These are phyloP conservation scores for Xerocomus spinulosus DNA, from an alignment of 768 basidiomycete genomes.

Conservation along the genomic window DNA sequence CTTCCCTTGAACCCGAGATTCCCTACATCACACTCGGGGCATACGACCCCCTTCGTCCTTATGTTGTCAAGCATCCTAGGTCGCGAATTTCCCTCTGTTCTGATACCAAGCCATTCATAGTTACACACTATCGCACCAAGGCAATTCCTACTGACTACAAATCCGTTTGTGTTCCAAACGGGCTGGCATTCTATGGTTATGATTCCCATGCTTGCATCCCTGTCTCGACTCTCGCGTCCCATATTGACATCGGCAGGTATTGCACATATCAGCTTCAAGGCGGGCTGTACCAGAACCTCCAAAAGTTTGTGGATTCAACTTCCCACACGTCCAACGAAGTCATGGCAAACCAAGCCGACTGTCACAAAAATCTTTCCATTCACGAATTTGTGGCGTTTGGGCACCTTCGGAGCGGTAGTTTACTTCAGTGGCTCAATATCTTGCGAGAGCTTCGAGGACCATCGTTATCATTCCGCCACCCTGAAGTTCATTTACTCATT, in stretches of 20 bases:
- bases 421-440: slow-evolving; percentile 50
- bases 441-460: slow-evolving; percentile 38
- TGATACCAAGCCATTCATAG: slow-evolving; percentile 16
- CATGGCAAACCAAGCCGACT: slow-evolving; percentile 39
- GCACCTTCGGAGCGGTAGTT: slow-evolving; percentile 39
- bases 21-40: not conserved
- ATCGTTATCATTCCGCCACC: slow-evolving; percentile 34
- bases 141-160: slow-evolving; percentile 9
- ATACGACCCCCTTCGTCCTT: not conserved
- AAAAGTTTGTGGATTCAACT: slow-evolving; percentile 34
- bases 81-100: slow-evolving; percentile 21
- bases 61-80: slow-evolving; percentile 2
- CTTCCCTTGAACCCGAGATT: not conserved
- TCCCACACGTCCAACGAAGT: slow-evolving; percentile 41
- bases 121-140: slow-evolving; percentile 11
- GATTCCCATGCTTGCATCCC: slow-evolving; percentile 19
- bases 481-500: slow-evolving; percentile 40
- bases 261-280: slow-evolving; percentile 33
- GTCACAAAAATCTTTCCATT: slow-evolving; percentile 35
- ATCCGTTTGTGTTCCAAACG: slow-evolving; percentile 31
- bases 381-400: slow-evolving; percentile 46
- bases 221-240: slow-evolving; percentile 3
- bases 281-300: slow-evolving; percentile 33
- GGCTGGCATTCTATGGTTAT: slow-evolving; percentile 28
- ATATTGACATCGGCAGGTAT: slow-evolving; percentile 9